Base-by-base conservation (phyloP, 371 early-diverging fungal species). In the Mortierella sp. region DNA sequence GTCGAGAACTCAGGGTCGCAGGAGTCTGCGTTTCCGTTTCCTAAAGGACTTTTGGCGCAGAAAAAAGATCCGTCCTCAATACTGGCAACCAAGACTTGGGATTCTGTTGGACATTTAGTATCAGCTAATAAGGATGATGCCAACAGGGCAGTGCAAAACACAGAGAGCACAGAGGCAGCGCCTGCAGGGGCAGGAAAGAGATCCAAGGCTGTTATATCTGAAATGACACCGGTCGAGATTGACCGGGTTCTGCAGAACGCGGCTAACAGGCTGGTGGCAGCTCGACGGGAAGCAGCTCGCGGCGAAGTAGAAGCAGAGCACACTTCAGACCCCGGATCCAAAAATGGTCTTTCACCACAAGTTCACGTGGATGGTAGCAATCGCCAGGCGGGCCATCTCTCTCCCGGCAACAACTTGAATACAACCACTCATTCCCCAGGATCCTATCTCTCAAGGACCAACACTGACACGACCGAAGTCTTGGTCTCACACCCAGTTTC, bases 241-340 rank as follows among this genome's bases (percentile, higher is more conserved):
- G 75, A 75, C 28, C 43, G 56, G 44, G 55, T 75, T 1, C 43
- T 75, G 7, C 52, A 75, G 42, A 34, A 50, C 26, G 75, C 75
- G 2, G 75, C 75, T 4, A 48, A 58, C 7, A 46, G 60, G 32
- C 52, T 75, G n/a, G 56, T 56, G 0, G 59, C 53, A 23, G 69
- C 64, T 9, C 56, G 63, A 23, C 60, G 47, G n/a, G 63, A 66
- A 11, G 27, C 47, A 39, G 37, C n/a, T n/a, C n/a, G n/a, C n/a
- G n/a, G n/a, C n/a, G n/a, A n/a, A n/a, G n/a, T n/a, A n/a, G n/a
- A n/a, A n/a, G n/a, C n/a, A n/a, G n/a, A n/a, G 31, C 21, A 31
- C 6, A 4, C 58, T 54, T 1, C 60, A 44, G 17, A 27, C 43
- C 14, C 39, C 50, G 24, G 71, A 46, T 39, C 32, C 59, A 4